Evolutionary conservation across 2,329 filamentous ascomycete species (phyloP), one percentile per base, ranked within the genome.

Genomic region (Xylaria polymorpha): DNA sequence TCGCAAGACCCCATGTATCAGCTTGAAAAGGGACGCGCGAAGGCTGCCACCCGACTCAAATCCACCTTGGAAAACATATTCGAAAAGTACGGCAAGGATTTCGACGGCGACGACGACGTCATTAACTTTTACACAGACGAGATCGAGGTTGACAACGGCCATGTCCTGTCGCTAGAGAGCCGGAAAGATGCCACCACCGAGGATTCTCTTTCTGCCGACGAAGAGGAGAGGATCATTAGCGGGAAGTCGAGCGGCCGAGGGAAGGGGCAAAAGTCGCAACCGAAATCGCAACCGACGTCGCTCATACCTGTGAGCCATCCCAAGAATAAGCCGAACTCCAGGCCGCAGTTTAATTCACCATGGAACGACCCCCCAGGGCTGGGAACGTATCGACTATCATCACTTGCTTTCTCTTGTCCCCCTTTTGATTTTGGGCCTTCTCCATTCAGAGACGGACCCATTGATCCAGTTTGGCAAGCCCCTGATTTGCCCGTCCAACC

Each of bases 91-190:
- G 90, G 87, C 62, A 90, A 86, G 72, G 92, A 98, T 78, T 97
- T 97, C 76, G 89, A 90, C 1, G 92, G 90, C 4, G 86, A 95
- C 60, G 94, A 91, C 63, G 95, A 98, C 79, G 94, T 97, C 81
- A 94, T 98, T 75, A 93, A 98, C 79, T 84, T 97, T 66, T 84
- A 85, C 59, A 95, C 92, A 0, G 94, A 93, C 63, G 85, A 92
- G 67, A 90, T 98, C 56, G 86, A 97, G n/a, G 90, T 98, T 65
- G 87, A 98, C 80, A 96, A 97, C 83, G 95, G 96, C 0, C 96
- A 98, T 81, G 79, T 98, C 61, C 79, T 87, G 60, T 86, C 72
- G 83, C 87, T 81, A 77, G 68, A 76, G 15, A 78, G 80, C 22
- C 77, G 79, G 1, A 78, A 81, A 25, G 81, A 82, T 3, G 78